Conservation (phyloP, 805 yeast genomes). For the Wickerhamomyces rabaulensis region DNA sequence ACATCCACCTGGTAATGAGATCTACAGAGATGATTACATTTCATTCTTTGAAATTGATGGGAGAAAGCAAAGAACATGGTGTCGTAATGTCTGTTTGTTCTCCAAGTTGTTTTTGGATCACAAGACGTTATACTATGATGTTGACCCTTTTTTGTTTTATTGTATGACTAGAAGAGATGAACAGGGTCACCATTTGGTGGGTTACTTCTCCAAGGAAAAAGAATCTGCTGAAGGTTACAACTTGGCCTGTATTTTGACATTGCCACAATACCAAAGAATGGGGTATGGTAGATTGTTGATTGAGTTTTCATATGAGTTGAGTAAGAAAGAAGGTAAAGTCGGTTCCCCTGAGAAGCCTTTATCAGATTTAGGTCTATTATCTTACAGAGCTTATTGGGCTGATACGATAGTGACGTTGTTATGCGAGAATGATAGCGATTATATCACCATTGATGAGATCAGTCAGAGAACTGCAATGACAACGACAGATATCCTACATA, state of each 20-base stretch:
- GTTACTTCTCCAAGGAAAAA: slow-evolving; percentile 94
- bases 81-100: slow-evolving; percentile 88
- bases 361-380: slow-evolving; percentile 87
- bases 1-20: slow-evolving; percentile 98
- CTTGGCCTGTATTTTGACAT: slow-evolving; percentile 92
- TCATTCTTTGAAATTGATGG: slow-evolving; percentile 98
- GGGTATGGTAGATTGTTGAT: slow-evolving; percentile 92
- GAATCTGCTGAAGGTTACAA: slow-evolving; percentile 94
- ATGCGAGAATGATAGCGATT: slow-evolving; percentile 49
- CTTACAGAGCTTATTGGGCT: slow-evolving; percentile 96
- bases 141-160: slow-evolving; percentile 93
- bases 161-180: slow-evolving; percentile 91
- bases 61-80: slow-evolving; percentile 93
- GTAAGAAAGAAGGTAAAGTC: slow-evolving; percentile 80
- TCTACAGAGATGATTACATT: slow-evolving; percentile 86
- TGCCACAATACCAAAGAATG: slow-evolving; percentile 94
- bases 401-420: slow-evolving; percentile 75
- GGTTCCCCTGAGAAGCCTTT: slow-evolving; percentile 98
- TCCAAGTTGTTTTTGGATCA: slow-evolving; percentile 90
- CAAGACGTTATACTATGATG: slow-evolving; percentile 94
- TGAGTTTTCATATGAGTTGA: slow-evolving; percentile 88
- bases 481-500: slow-evolving; percentile 90
- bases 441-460: slow-evolving; percentile 82
- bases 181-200: slow-evolving; percentile 92
- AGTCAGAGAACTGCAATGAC: slow-evolving; percentile 89